Evolutionary conservation across 192 early-diverging fungal genomes (phyloP).

Genomic region (Endogone sp.): DNA sequence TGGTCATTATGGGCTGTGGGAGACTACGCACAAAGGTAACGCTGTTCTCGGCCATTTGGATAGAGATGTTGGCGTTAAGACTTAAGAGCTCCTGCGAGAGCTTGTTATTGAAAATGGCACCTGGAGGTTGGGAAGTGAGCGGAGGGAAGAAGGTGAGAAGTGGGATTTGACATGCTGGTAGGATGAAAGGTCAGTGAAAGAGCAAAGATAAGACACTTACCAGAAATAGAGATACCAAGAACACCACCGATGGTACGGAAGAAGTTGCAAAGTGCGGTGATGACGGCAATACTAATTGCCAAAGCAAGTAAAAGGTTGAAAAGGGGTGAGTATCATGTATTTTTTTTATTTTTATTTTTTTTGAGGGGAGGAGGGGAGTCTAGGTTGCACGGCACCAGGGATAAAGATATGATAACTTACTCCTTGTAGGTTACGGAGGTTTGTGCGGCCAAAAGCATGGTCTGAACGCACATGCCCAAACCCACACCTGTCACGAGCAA

Average conservation of each 20-base stretch:
- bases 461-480: conserved; percentile 71
- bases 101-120: conserved; percentile 31
- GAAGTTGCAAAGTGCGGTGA: conserved; percentile 11
- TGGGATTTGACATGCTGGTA: too few species aligned
- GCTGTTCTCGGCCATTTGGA: conserved; percentile 9
- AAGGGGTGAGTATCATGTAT: too few species aligned
- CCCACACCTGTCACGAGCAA: conserved; percentile 73
- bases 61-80: background rate
- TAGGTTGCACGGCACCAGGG: too few species aligned
- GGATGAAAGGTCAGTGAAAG: too few species aligned
- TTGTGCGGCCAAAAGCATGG: conserved; percentile 70
- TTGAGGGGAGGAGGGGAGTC: too few species aligned
- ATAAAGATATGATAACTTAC: conserved; percentile 4
- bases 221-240: conserved; percentile 12
- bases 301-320: too few species aligned
- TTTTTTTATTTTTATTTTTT: too few species aligned
- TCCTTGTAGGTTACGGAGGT: conserved; percentile 56
- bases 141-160: too few species aligned
- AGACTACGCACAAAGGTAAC: conserved; percentile 3
- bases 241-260: conserved; percentile 14
- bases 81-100: conserved; percentile 17
- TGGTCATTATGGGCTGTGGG: conserved; percentile 4
- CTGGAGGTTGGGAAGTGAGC: too few species aligned
- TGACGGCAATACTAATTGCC: conserved; percentile 12
- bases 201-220: too few species aligned